These are phyloP conservation scores for Panaeolus papilionaceus DNA, from an alignment of 768 basidiomycete genomes.

Conservation along the genomic window DNA sequence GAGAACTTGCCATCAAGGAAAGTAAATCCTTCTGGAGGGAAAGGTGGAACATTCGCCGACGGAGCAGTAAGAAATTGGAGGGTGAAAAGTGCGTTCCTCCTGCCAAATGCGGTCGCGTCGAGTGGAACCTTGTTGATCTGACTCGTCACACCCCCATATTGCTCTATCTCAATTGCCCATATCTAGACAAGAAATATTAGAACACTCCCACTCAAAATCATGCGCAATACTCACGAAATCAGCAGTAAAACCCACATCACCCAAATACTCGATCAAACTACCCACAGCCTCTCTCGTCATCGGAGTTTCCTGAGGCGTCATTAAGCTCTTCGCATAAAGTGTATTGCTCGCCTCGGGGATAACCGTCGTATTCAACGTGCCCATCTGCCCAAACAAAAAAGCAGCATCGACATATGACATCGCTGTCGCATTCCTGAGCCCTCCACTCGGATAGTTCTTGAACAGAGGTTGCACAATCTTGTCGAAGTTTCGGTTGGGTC, in stretches of 20 bases:
- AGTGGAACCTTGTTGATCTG: conserved; percentile 36
- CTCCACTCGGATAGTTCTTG: conserved; percentile 30
- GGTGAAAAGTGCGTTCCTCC: conserved; percentile 32
- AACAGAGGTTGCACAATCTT: conserved; percentile 38
- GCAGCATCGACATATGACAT: conserved; percentile 42
- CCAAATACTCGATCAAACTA: not conserved
- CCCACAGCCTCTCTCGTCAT: not conserved
- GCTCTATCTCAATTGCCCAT: conserved; percentile 37
- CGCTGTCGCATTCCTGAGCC: conserved; percentile 19
- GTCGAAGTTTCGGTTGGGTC: conserved; percentile 23
- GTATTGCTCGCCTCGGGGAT: conserved; percentile 43
- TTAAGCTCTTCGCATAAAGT: conserved; percentile 50
- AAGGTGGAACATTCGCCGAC: conserved; percentile 31
- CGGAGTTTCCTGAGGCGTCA: conserved; percentile 37
- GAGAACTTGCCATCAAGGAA: conserved; percentile 49
- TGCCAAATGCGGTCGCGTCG: conserved; percentile 39
- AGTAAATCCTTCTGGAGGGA: conserved; percentile 38
- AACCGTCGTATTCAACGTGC: conserved; percentile 29
- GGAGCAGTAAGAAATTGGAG: conserved; percentile 42
- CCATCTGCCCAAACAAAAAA: conserved; percentile 32
- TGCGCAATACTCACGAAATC: conserved; percentile 30
- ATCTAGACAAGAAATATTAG: conserved; percentile 21
- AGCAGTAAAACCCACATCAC: conserved; percentile 27
- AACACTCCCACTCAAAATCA: not conserved
- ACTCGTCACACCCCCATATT: conserved; percentile 39